phyloP scores from a whole-genome alignment of 345 rosid species.

The Eucalyptus erythrocorys region DNA sequence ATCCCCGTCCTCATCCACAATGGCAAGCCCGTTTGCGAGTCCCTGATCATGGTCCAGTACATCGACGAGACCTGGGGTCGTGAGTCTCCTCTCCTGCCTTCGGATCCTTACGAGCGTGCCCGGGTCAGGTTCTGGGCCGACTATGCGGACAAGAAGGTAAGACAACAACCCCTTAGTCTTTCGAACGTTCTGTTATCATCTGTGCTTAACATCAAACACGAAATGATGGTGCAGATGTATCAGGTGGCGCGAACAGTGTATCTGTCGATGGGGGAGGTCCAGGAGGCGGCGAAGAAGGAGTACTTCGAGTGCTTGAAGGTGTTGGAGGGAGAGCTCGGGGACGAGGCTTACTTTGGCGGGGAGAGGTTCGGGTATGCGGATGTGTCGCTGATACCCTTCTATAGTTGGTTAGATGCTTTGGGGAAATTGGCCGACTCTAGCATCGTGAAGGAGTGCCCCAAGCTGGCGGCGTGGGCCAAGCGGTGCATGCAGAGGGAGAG shows the following conservation, averaged over 20 bases:
- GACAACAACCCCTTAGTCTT: not conserved
- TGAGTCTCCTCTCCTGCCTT: not conserved
- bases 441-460: constrained; percentile 2
- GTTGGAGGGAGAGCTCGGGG: constrained; percentile 9
- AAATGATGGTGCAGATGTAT: not conserved
- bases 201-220: not conserved
- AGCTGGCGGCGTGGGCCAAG: constrained; percentile 6
- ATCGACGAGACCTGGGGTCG: constrained; percentile 1
- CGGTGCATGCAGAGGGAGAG: constrained; percentile 4
- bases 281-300: constrained; percentile 1
- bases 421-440: not conserved
- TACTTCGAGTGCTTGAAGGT: not conserved
- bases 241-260: not conserved
- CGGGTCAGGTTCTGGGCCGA: constrained; percentile 1
- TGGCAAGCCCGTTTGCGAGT: not conserved
- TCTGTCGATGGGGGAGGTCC: not conserved
- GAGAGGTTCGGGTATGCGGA: constrained; percentile 3
- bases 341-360: constrained; percentile 4
- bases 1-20: constrained; percentile 7
- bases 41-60: not conserved
- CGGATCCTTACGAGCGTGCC: not conserved
- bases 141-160: constrained; percentile 3
- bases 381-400: constrained; percentile 1
- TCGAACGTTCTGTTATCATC: not conserved
- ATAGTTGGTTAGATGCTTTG: not conserved